Conservation (phyloP, 768 basidiomycete genomes). For the Lactarius deliciosus region DNA sequence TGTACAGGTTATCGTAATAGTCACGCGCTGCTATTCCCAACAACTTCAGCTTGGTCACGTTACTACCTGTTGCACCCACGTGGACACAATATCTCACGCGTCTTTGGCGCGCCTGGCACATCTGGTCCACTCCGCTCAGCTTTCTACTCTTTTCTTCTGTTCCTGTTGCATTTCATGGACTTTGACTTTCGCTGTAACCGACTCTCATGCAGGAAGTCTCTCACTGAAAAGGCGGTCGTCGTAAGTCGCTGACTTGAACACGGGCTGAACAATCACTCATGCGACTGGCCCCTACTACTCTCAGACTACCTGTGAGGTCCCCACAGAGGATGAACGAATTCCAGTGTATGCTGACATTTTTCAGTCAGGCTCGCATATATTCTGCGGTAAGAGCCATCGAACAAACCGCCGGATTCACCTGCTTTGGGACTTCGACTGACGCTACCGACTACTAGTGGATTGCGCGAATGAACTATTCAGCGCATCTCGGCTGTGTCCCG, state of each 20-base stretch:
- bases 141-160: not conserved
- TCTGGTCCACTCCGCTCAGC: not conserved
- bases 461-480: slow-evolving; percentile 86
- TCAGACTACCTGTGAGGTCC: slow-evolving; percentile 56
- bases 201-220: slow-evolving; percentile 64
- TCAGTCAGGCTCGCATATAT: slow-evolving; percentile 78
- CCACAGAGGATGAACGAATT: not conserved
- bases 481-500: slow-evolving; percentile 74
- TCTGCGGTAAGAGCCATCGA: slow-evolving; percentile 53
- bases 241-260: slow-evolving; percentile 43
- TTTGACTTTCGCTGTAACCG: slow-evolving; percentile 76
- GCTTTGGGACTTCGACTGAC: slow-evolving; percentile 1
- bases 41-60: too few relatives aligned
- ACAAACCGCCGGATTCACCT: too few relatives aligned
- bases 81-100: not conserved
- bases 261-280: not conserved
- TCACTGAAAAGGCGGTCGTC: slow-evolving; percentile 82
- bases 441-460: slow-evolving; percentile 49
- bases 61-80: slow-evolving; percentile 2
- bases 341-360: slow-evolving; percentile 6
- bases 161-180: slow-evolving; percentile 50
- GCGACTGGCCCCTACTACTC: slow-evolving; percentile 31
- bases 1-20: slow-evolving; percentile 8
- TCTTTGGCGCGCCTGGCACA: not conserved
- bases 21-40: too few relatives aligned